These are phyloP conservation scores for Amanita phalloides DNA, from an alignment of 768 basidiomycete species.

Conservation along the genomic window DNA sequence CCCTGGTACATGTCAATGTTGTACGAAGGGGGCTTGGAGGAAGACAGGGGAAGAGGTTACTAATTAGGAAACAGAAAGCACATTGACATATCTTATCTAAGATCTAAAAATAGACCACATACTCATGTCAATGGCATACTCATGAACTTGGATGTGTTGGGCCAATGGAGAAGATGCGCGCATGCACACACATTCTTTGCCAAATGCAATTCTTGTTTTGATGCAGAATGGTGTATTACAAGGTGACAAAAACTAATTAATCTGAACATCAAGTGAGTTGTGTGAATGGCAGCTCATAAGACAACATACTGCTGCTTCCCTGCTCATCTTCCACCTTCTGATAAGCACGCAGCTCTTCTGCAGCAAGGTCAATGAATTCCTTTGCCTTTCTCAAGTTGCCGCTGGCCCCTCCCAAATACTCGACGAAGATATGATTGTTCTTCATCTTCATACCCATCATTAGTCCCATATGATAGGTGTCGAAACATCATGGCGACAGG, in stretches of 20 bases:
- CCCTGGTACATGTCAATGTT: too few relatives aligned
- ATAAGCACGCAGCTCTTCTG: neutral
- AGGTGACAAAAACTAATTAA: neutral
- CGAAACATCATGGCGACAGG: too few relatives aligned
- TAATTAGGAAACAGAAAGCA: too few relatives aligned
- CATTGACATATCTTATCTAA: too few relatives aligned
- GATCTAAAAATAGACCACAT: too few relatives aligned
- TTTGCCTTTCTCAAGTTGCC: neutral
- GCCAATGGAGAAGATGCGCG: too few relatives aligned
- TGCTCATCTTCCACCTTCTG: neutral
- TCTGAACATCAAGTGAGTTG: neutral
- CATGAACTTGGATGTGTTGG: too few relatives aligned
- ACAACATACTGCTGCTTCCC: neutral
- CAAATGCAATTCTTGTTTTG: neutral
- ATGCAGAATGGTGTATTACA: neutral
- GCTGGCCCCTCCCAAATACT: constrained; percentile 1
- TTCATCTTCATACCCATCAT: neutral
- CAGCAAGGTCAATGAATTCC: neutral
- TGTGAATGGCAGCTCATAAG: neutral
- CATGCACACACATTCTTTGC: neutral
- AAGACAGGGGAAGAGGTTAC: too few relatives aligned
- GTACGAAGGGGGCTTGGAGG: too few relatives aligned
- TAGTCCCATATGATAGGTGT: neutral
- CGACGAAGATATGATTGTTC: neutral
- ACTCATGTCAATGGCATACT: too few relatives aligned